phyloP scores from a whole-genome alignment of 1,139 yeast species.

The Meyerozyma carpophila region DNA sequence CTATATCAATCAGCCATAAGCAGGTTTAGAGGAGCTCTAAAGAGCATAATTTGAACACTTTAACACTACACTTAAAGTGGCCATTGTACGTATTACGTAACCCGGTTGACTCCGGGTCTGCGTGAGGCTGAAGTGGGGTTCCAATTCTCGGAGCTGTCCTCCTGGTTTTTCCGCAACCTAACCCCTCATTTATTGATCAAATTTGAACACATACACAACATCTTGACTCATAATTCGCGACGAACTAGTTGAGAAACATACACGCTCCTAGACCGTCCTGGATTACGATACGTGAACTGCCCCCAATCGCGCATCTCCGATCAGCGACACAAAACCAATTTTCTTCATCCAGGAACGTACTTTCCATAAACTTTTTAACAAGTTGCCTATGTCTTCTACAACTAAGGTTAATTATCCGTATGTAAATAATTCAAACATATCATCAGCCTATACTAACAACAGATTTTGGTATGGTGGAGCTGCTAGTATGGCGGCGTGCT shows the following conservation, averaged over 20 bases:
- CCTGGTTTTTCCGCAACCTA: background rate
- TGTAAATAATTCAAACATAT: background rate
- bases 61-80: too few relatives aligned
- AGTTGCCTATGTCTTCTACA: background rate
- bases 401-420: conserved; percentile 1
- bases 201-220: background rate
- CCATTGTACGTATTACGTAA: too few relatives aligned
- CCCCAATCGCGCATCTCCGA: conserved; percentile 1
- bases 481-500: conserved; percentile 63
- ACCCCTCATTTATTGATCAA: background rate
- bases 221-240: background rate
- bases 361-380: background rate
- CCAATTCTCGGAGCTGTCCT: background rate
- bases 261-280: too few relatives aligned
- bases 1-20: too few relatives aligned
- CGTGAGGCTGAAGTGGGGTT: conserved; percentile 1
- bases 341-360: background rate
- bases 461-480: conserved; percentile 53
- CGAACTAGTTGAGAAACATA: too few relatives aligned
- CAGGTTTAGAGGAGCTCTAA: too few relatives aligned
- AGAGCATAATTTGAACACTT: too few relatives aligned
- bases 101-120: background rate
- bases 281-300: too few relatives aligned
- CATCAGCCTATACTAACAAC: conserved; percentile 9
- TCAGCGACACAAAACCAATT: background rate